phyloP scores from a whole-genome alignment of 1,284 basidiomycete genomes.

The Cronartium quercuum region DNA sequence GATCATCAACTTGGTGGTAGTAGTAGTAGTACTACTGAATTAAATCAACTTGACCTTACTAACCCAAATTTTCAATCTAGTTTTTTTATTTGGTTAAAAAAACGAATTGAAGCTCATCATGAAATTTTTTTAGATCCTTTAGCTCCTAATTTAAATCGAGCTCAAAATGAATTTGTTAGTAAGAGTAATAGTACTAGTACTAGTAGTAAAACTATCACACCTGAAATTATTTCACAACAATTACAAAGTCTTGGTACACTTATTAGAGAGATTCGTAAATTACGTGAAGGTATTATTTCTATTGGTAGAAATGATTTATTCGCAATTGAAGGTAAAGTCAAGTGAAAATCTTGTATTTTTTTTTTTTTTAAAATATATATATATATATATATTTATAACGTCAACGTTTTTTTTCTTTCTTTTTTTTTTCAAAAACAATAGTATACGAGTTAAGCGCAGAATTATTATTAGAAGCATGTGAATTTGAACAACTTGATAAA shows the following conservation, averaged over 20 bases:
- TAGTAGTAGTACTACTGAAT: not conserved
- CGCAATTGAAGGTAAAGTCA: slow-evolving; percentile 33
- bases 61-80: slow-evolving; percentile 21
- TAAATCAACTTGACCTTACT: slow-evolving; percentile 10
- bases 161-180: not conserved
- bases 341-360: too few relatives aligned
- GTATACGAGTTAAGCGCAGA: slow-evolving; percentile 36
- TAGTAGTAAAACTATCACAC: not conserved
- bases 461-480: slow-evolving; percentile 22
- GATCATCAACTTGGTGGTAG: not conserved
- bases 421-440: not conserved
- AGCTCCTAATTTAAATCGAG: not conserved
- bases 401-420: not conserved
- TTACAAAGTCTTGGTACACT: not conserved
- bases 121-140: slow-evolving; percentile 8
- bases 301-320: slow-evolving; percentile 19
- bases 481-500: slow-evolving; percentile 22
- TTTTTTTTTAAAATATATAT: not conserved
- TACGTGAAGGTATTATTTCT: slow-evolving; percentile 31
- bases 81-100: slow-evolving; percentile 21
- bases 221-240: not conserved
- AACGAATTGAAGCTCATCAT: not conserved
- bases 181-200: not conserved
- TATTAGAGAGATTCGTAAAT: slow-evolving; percentile 21
- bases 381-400: not conserved